phyloP scores from a whole-genome alignment of 2,329 filamentous ascomycete species.

The Colletotrichum sp. region DNA sequence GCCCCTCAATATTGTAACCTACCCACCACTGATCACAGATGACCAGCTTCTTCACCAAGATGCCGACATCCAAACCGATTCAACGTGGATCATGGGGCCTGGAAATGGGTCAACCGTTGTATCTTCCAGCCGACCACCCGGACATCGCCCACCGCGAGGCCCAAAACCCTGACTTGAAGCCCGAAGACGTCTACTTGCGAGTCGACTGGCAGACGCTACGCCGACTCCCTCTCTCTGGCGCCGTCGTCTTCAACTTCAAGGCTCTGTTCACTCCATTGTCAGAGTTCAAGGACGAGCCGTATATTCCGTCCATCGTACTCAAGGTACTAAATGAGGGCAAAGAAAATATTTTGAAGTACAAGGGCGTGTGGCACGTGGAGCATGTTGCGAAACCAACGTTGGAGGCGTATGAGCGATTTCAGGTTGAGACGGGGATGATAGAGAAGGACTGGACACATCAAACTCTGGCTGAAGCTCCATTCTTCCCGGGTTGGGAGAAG shows the following conservation, averaged over 20 bases:
- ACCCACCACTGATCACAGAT: background rate
- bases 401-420: conserved; percentile 67
- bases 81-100: conserved; percentile 87
- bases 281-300: conserved; percentile 74
- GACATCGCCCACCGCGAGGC: conserved; percentile 63
- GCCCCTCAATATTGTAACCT: accelerated
- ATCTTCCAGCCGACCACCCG: conserved; percentile 72
- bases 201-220: conserved; percentile 91
- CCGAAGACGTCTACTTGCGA: conserved; percentile 69
- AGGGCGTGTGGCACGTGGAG: conserved; percentile 81
- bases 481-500: conserved; percentile 76
- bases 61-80: conserved; percentile 76
- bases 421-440: conserved; percentile 66
- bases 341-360: conserved; percentile 75
- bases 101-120: conserved; percentile 77
- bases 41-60: conserved; percentile 77
- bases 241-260: conserved; percentile 87
- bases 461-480: conserved; percentile 78
- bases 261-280: conserved; percentile 78
- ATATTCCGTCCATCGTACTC: conserved; percentile 70
- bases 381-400: conserved; percentile 72
- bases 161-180: conserved; percentile 61
- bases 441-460: conserved; percentile 66
- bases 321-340: conserved; percentile 75
- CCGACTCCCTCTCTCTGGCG: conserved; percentile 76